Conservation (phyloP, 1,284 basidiomycete species). For the Retiboletus flavoniger region DNA sequence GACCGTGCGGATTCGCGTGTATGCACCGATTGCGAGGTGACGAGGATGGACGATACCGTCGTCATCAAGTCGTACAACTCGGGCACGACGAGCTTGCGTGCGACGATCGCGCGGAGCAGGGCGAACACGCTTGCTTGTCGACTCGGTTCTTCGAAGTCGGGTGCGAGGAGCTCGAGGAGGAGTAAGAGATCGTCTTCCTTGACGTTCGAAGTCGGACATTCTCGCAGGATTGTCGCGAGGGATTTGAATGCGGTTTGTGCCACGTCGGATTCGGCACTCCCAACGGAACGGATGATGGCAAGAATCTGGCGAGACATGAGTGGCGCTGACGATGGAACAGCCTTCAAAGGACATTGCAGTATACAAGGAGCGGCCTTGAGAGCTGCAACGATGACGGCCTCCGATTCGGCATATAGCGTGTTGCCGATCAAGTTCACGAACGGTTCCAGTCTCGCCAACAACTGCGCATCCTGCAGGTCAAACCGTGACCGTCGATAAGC, state of each 20-base stretch:
- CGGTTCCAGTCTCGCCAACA: constrained; percentile 80
- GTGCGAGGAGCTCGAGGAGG: constrained; percentile 81
- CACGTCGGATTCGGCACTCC: constrained; percentile 87
- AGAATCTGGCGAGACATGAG: constrained; percentile 89
- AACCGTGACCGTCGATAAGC: constrained; percentile 86
- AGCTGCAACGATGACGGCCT: constrained; percentile 79
- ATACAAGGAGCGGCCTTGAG: constrained; percentile 83
- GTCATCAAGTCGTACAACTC: constrained; percentile 99
- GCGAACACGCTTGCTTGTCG: constrained; percentile 87
- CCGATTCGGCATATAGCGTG: constrained; percentile 84
- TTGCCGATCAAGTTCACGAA: constrained; percentile 91
- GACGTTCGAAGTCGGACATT: constrained; percentile 76
- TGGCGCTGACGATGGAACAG: constrained; percentile 75
- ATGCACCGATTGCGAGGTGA: constrained; percentile 87
- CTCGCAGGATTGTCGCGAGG: constrained; percentile 82
- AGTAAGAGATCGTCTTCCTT: constrained; percentile 89
- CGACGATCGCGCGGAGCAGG: constrained; percentile 89
- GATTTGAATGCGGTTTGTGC: constrained; percentile 89
- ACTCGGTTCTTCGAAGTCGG: constrained; percentile 90
- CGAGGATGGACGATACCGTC: constrained; percentile 87
- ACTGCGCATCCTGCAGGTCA: constrained; percentile 72
- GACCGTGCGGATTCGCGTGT: constrained; percentile 92
- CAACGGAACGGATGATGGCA: constrained; percentile 79
- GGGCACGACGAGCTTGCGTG: constrained; percentile 88
- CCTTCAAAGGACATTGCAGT: constrained; percentile 80